Evolutionary conservation across 2,329 filamentous ascomycete genomes (phyloP).

Genomic region (Colletotrichum gloeosporioides): DNA sequence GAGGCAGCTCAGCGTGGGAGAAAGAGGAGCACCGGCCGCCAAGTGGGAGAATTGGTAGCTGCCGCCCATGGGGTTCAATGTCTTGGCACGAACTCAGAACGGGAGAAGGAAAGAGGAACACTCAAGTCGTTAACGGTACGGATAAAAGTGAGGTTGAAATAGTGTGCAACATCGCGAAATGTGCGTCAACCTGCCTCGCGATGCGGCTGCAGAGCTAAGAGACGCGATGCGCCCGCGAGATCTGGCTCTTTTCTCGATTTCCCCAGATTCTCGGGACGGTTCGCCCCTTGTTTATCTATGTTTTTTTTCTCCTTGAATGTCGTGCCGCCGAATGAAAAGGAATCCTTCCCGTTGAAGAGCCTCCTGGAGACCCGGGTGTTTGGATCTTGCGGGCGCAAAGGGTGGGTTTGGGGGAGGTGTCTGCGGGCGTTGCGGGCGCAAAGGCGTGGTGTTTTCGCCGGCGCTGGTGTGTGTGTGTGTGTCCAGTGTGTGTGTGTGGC

Average conservation of each 20-base stretch:
- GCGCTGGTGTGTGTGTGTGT: background rate
- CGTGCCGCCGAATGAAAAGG: background rate
- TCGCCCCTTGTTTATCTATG: background rate
- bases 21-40: background rate
- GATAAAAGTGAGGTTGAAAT: background rate
- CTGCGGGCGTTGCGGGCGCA: constrained; percentile 16
- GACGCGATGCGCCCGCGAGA: background rate
- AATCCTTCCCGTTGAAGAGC: background rate
- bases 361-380: background rate
- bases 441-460: background rate
- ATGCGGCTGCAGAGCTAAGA: background rate
- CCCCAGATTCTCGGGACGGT: constrained; percentile 14
- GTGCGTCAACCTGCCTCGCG: background rate
- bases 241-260: background rate
- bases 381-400: constrained; percentile 20
- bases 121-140: too few relatives aligned
- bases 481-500: background rate
- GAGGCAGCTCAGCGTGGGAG: background rate
- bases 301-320: background rate
- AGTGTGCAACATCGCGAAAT: background rate
- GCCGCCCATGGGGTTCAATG: background rate
- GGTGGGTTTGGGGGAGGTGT: constrained; percentile 9
- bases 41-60: constrained; percentile 11
- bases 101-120: background rate
- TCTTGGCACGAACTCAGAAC: constrained; percentile 9